Evolutionary conservation across 257 asterid genomes (phyloP), one percentile per base, ranked within the genome.

Genomic region (Solanum virginianum): DNA sequence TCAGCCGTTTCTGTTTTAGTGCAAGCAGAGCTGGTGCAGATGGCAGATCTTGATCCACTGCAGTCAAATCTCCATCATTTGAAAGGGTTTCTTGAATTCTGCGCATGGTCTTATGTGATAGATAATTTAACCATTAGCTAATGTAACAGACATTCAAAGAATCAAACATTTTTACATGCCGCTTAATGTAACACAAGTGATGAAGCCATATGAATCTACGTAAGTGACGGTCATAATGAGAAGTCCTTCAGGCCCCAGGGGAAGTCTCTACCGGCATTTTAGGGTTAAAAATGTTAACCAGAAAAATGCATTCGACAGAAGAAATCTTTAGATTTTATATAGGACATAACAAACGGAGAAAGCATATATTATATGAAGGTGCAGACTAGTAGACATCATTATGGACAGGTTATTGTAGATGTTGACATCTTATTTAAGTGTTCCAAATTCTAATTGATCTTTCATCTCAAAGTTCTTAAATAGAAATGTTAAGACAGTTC

Each of bases 91-190:
- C 96, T 90, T 94, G 97, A 84, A 97, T 92, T 86, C 94, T 93
- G 92, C 98, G 94, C 92, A 95, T 86, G 90, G 95, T 94, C 99
- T 97, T 91, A 88, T 89, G 89, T 83, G 87, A 91, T 69, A 84
- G 86, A 87, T 90, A 81, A 80, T 82, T 88, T 66, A 89, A 89
- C 75, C 80, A 89, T 84, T 65, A 55, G 72, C 86, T 79, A 80
- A 22, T 68, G 69, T 55, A 90, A 82, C 18, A 79, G 15, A 53
- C 49, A 53, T 15, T 16, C 83, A 79, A 24, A 79, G 65, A 63
- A 79, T 79, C 43, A 65, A 70, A 79, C 83, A 84, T 45, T 10
- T 74, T 81, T 80, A 75, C 85, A 72, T 26, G 47, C 12, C 45
- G 49, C 51, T 65, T 81, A 43, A 84, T 55, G 43, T 83, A 51